Conservation (phyloP, 768 basidiomycete genomes). For the Filobasidium wieringae region DNA sequence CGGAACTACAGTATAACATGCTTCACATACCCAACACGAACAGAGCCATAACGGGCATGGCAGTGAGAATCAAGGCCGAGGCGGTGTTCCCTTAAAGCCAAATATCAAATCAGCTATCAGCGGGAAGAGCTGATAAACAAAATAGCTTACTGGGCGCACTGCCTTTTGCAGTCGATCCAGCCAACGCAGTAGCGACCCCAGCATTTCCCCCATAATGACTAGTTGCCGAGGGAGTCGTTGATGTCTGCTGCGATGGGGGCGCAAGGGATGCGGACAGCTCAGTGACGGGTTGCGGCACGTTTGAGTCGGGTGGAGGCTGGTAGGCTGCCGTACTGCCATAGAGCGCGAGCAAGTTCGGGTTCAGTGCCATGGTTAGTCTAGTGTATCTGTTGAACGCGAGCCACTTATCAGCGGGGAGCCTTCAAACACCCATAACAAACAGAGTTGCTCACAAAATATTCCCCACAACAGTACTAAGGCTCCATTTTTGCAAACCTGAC, state of each 20-base stretch:
- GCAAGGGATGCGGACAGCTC: neutral
- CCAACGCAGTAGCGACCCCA: too few species aligned
- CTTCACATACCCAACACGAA: too few species aligned
- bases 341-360: neutral
- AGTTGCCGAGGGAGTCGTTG: too few species aligned
- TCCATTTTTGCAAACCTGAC: neutral
- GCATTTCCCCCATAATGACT: neutral
- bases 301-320: neutral
- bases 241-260: neutral
- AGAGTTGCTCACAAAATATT: neutral
- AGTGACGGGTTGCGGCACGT: neutral
- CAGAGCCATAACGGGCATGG: too few species aligned
- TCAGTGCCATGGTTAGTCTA: neutral
- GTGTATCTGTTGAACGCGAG: too few species aligned
- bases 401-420: neutral
- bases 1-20: too few species aligned
- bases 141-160: too few species aligned
- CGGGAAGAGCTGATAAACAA: too few species aligned
- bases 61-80: too few species aligned
- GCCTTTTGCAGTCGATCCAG: too few species aligned
- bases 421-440: neutral
- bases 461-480: neutral
- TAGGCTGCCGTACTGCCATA: neutral
- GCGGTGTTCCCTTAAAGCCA: too few species aligned
- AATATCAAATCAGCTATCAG: too few species aligned